Evolutionary conservation across 2,329 filamentous ascomycete species (phyloP).

Genomic region (Fusarium camptoceras): DNA sequence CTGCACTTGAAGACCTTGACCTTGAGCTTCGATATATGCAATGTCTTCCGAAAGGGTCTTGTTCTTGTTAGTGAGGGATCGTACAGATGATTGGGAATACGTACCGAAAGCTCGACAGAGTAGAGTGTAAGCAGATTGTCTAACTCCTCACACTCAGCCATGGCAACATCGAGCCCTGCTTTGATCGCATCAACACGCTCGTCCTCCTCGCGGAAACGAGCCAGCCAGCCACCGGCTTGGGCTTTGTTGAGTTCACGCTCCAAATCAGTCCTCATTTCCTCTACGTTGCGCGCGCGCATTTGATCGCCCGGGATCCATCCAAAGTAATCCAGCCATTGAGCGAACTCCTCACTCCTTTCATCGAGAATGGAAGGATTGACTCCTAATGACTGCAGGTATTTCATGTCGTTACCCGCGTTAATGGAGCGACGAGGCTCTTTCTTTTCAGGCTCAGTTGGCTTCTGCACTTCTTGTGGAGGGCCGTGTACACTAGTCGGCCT

Average conservation of each 20-base stretch:
- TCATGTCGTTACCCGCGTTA: conserved; percentile 78
- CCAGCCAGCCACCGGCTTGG: conserved; percentile 92
- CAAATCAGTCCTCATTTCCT: conserved; percentile 84
- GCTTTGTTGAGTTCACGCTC: conserved; percentile 90
- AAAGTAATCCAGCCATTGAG: conserved; percentile 84
- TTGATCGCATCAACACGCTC: conserved; percentile 90
- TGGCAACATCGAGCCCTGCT: conserved; percentile 86
- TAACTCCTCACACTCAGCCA: conserved; percentile 94
- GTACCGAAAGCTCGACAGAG: conserved; percentile 89
- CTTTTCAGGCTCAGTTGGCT: conserved; percentile 49
- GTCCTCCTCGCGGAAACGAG: conserved; percentile 86
- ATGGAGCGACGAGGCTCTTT: conserved; percentile 68
- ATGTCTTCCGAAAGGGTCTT: conserved; percentile 96
- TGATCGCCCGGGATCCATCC: conserved; percentile 85
- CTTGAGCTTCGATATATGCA: conserved; percentile 96
- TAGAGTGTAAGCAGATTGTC: conserved; percentile 95
- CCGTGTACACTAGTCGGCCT: conserved; percentile 56
- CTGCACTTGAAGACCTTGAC: conserved; percentile 95
- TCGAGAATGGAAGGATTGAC: conserved; percentile 83
- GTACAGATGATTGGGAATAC: conserved; percentile 48
- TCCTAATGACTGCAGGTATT: conserved; percentile 81
- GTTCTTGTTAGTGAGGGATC: conserved; percentile 22
- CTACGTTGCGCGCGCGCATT: conserved; percentile 79
- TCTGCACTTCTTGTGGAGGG: conserved; percentile 51
- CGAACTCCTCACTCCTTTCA: conserved; percentile 81